Base-by-base conservation (phyloP, 495 filamentous ascomycete species). In the Penicilliopsis zonata region DNA sequence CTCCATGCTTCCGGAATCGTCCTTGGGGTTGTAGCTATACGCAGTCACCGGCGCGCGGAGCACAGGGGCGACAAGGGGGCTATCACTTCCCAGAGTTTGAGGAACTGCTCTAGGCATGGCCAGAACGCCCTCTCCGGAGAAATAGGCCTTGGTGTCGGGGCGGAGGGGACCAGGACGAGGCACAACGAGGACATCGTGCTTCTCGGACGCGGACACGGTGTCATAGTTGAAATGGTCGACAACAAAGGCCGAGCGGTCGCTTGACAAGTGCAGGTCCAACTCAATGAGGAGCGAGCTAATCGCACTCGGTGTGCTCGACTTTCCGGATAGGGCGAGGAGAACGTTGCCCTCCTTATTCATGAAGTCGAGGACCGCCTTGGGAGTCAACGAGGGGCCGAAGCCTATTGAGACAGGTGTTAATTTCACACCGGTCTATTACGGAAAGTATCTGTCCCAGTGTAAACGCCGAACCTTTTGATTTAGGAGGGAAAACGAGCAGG, bases 161-260 rank as follows among this genome's bases (percentile, higher is more conserved):
- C 81, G 73, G 35, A 79, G 44, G 13, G 69, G 44, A 33, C 63
- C 59, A 6, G 82, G 78, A 18, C 68, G 60, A 16, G 77, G 71
- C 18, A 94, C 60, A 25, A 95, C 59, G 30, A 96, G 69, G 18
- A 94, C 81, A 61, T 95, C 85, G 58, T 96, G 90, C 49, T 76
- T 76, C 38, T 94, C 86, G 20, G 72, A 38, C 8, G 85, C 75
- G 32, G 76, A 85, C 18, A 70, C 33, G 23, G 70, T 70, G 47
- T 95, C 88, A 59, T 92, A 85, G 60, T 84, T 83, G 72, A 94
- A 94, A 68, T 98, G 90, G 53, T 98, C 90, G 25, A 96, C 75
- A 1, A 90, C 78, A 18, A 87, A 59, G 20, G 81, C 72, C 23
- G 78, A 78, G 42, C 84, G 80, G 49, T 94, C 92, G 3, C 69